Percentiles rank a stretch among this genome's conserved stretches.
These are phyloP conservation scores for Lasiosphaeria hispida DNA, from an alignment of 495 filamentous ascomycete genomes.

Conservation along the genomic window DNA sequence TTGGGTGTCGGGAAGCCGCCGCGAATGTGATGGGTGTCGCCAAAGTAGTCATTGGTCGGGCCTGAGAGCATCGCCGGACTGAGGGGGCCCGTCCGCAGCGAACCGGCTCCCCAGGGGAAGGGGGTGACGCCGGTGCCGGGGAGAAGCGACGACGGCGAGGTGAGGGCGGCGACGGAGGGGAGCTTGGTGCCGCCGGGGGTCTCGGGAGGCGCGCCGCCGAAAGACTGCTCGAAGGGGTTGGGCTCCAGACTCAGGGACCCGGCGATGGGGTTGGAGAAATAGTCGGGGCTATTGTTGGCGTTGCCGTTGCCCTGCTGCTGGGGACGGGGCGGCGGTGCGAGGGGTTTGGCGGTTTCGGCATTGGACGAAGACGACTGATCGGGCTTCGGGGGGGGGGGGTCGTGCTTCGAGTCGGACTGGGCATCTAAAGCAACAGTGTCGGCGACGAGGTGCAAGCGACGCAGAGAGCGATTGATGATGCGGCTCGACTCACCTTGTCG, in stretches of 20 bases:
- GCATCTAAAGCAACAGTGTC: constrained; percentile 25
- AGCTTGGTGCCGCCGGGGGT: constrained; percentile 88
- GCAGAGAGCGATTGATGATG: constrained; percentile 12
- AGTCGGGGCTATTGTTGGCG: constrained; percentile 61
- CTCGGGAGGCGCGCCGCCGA: constrained; percentile 65
- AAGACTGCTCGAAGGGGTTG: constrained; percentile 95
- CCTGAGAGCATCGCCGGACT: constrained; percentile 98
- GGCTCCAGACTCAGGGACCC: constrained; percentile 74
- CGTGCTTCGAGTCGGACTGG: constrained; percentile 37
- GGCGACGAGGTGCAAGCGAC: constrained; percentile 21
- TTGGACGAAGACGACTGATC: constrained; percentile 36
- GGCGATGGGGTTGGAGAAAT: constrained; percentile 62
- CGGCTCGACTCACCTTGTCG: constrained; percentile 32
- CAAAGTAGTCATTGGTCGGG: constrained; percentile 67
- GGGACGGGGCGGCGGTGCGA: constrained; percentile 80
- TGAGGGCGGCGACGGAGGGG: constrained; percentile 85
- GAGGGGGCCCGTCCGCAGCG: constrained; percentile 84
- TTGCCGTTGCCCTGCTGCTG: constrained; percentile 40
- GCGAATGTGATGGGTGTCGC: constrained; percentile 77
- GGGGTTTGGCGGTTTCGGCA: constrained; percentile 51
- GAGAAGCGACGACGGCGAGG: constrained; percentile 79
- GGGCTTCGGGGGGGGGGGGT: constrained; percentile 33
- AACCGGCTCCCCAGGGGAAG: constrained; percentile 79
- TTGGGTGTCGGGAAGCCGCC: constrained; percentile 92
- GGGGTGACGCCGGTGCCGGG: constrained; percentile 65